Base-by-base conservation (phyloP, 2,329 filamentous ascomycete genomes). In the Madurella mycetomatis region DNA sequence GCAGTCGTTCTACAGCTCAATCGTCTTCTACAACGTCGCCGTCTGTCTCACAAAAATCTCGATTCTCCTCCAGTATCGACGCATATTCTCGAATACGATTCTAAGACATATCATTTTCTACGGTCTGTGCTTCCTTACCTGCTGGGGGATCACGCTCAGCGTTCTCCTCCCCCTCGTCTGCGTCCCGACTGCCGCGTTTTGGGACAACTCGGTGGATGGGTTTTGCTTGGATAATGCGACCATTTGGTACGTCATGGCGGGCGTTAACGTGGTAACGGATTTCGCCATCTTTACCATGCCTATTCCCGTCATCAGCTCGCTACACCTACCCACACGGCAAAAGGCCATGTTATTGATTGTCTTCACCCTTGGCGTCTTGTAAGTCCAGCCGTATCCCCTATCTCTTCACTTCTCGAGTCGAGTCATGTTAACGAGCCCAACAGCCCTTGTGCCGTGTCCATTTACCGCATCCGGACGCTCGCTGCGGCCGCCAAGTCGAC, bases 251-350 rank as follows among this genome's bases (percentile, higher is more conserved):
- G 52, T 64, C 45, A 61, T 58, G 42, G 56, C 63, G 39, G 66
- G 62, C 30, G 66, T 72, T 59, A 73, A 73, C 57, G 59, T 73
- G 34, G 56, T 62, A 11, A 72, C 69, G 37, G 70, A 72, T 48
- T 59, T 73, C 44, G 59, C 69, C 25, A 58, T 73, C 8, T 71
- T 72, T 51, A 58, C 70, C 15, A 66, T 72, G 41, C 71, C 71
- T 3, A 69, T 73, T 13, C 70, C 71, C 0, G 63, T 67, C n/a
- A 66, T 72, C 56, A 67, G 66, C 57, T 67, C 65, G 32, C 56
- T 73, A 34, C 66, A 71, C 30, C 59, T 72, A 9, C 69, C 60
- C 2, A 42, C 5, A 9, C 55, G 54, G 3, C 60, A 62, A 40
- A 60, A 55, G 43, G 31, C 54, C 5, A 43, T 66, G 47, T 46